phyloP scores from a whole-genome alignment of 1,139 yeast species.

The Debaryomyces sp. region DNA sequence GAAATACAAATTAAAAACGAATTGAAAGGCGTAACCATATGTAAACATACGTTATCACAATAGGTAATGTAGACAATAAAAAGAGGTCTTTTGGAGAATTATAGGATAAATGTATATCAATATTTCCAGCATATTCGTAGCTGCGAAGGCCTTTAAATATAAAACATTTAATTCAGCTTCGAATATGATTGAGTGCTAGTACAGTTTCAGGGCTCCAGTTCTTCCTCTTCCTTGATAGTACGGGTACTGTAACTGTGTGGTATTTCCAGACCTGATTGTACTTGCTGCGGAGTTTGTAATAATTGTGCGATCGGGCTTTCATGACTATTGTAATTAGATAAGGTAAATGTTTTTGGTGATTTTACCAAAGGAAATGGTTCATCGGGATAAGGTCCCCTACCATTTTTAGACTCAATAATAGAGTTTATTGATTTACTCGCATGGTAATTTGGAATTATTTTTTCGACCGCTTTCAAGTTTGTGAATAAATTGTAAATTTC shows the following conservation, averaged over 20 bases:
- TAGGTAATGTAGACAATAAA: neutral
- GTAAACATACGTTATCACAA: neutral
- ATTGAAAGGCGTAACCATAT: conserved; percentile 1
- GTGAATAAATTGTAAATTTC: conserved; percentile 42
- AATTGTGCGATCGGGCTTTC: conserved; percentile 45
- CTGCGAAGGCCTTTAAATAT: neutral
- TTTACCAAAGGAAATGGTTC: conserved; percentile 36
- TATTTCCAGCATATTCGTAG: neutral
- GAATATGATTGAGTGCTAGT: neutral
- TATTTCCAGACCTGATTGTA: conserved; percentile 12
- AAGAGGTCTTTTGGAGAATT: neutral
- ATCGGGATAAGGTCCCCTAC: neutral
- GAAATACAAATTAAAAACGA: conserved; percentile 1
- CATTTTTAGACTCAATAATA: neutral
- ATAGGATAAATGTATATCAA: neutral
- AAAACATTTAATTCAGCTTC: neutral
- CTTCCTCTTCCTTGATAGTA: conserved; percentile 42
- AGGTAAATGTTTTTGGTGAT: conserved; percentile 47
- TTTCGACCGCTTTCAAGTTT: conserved; percentile 39
- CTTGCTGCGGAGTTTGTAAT: conserved; percentile 22
- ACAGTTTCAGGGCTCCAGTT: conserved; percentile 24
- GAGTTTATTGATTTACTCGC: conserved; percentile 27
- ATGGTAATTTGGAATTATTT: conserved; percentile 42
- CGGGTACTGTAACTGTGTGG: conserved; percentile 34
- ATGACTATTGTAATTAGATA: conserved; percentile 39